Base-by-base conservation (phyloP, 768 basidiomycete species). In the Boletus fagicola region DNA sequence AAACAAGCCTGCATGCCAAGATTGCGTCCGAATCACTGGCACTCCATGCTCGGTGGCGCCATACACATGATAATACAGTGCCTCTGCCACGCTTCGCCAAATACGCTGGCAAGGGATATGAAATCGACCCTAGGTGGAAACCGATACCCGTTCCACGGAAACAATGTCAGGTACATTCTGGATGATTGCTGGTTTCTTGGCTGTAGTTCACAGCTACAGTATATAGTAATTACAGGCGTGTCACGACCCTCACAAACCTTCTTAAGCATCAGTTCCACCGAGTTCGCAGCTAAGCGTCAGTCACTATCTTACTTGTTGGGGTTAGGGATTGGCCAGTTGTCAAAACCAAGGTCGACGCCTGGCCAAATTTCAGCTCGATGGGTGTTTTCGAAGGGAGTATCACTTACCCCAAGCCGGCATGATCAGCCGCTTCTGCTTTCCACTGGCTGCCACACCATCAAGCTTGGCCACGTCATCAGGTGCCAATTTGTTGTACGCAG, bases 291-390 rank as follows among this genome's bases (percentile, higher is more conserved):
- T 31, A 48, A 26, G 15, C 15, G 16, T 42, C 28, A 33, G 30
- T 31, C 20, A 20, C 33, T 28, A 22, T 40, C 45, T 61, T 24
- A 58, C 48, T 59, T 54, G 31, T 43, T 56, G 28, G 35, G 42
- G 36, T 48, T 57, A 30, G 53, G 47, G 36, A 39, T 26, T 16
- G 72, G 68, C 87, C 86, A 87, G 65, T 88, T 72, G n/a, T 85
- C 85, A 64, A 88, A 88, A 10, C 86, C 86, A 47, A 88, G 81
- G 47, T 86, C 83, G 53, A 87, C 74, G 49, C 83, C 84, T 85
- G 60, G 50, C 26, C 53, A 48, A 24, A 38, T 26, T 61, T 64
- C 58, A 68, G 63, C 40, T 57, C 35, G 60, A 43, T 30, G 33
- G 22, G 28, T 30, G 43, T 52, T 22, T 54, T 50, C 30, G 40